phyloP scores from a whole-genome alignment of 176 grass and related monocot genomes.

The Avena atlantica region DNA sequence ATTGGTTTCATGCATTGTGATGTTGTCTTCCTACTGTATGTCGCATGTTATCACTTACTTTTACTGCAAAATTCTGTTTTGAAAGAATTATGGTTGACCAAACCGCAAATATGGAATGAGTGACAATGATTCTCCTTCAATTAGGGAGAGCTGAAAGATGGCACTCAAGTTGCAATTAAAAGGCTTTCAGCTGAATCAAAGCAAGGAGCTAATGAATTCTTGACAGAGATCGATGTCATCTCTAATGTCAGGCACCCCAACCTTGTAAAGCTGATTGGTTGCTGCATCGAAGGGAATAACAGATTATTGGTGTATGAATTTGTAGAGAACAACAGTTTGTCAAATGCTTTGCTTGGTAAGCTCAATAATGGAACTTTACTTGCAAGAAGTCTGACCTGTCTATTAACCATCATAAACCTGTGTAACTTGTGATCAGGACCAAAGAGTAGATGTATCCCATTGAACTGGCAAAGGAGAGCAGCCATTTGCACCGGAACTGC shows the following conservation, averaged over 20 bases:
- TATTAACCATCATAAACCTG: slow-evolving; percentile 35
- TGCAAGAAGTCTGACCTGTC: slow-evolving; percentile 15
- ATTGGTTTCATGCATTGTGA: slow-evolving; percentile 21
- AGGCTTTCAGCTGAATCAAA: slow-evolving; percentile 70
- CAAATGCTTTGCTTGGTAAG: slow-evolving; percentile 69
- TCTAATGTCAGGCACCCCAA: slow-evolving; percentile 74
- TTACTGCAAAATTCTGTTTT: slow-evolving; percentile 25
- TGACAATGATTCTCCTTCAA: slow-evolving; percentile 36
- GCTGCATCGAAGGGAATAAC: slow-evolving; percentile 53
- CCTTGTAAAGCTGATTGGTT: slow-evolving; percentile 70
- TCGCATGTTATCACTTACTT: slow-evolving; percentile 5
- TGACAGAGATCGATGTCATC: slow-evolving; percentile 75
- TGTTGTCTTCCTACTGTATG: slow-evolving; percentile 11
- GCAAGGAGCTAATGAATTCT: slow-evolving; percentile 64
- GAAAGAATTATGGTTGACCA: background rate
- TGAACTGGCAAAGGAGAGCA: slow-evolving; percentile 63
- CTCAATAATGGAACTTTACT: slow-evolving; percentile 23
- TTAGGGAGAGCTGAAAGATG: slow-evolving; percentile 59
- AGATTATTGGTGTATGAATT: slow-evolving; percentile 69
- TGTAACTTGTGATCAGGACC: slow-evolving; percentile 49
- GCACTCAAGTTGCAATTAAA: slow-evolving; percentile 69
- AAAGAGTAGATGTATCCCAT: slow-evolving; percentile 58
- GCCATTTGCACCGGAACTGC: slow-evolving; percentile 69
- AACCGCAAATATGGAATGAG: slow-evolving; percentile 30
- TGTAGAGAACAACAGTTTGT: slow-evolving; percentile 62